Conservation (phyloP, 116 monocot genomes). For the Papilionanthe hybrid region DNA sequence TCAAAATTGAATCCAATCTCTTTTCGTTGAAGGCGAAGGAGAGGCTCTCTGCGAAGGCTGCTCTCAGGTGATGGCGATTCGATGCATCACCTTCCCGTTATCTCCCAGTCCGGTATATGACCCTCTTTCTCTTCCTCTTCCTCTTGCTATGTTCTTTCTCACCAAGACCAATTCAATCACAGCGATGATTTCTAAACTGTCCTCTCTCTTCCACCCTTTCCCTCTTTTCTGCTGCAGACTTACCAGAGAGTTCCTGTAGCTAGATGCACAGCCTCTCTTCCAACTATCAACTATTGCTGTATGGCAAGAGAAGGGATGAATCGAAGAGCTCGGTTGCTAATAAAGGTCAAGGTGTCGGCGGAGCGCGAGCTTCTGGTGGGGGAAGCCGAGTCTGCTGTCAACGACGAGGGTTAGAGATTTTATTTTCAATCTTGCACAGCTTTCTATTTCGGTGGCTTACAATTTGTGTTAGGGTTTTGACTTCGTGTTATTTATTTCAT, state of each 20-base stretch:
- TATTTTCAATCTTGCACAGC: neutral
- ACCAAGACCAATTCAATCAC: neutral
- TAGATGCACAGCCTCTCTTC: neutral
- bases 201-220: neutral
- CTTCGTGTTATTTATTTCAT: neutral
- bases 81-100: neutral
- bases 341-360: constrained; percentile 6
- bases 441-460: neutral
- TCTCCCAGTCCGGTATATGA: neutral
- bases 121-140: neutral
- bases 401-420: constrained; percentile 7
- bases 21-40: neutral
- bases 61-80: constrained; percentile 1
- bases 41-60: neutral
- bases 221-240: neutral
- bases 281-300: neutral
- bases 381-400: neutral
- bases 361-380: constrained; percentile 10
- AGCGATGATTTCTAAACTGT: neutral
- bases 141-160: neutral
- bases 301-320: neutral
- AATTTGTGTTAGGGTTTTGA: neutral
- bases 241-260: neutral
- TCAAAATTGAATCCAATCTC: no score
- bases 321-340: neutral